Percentiles rank a stretch among this genome's conserved stretches.
Conservation (phyloP, 176 grass and related monocot species). For the Pharus latifolius region DNA sequence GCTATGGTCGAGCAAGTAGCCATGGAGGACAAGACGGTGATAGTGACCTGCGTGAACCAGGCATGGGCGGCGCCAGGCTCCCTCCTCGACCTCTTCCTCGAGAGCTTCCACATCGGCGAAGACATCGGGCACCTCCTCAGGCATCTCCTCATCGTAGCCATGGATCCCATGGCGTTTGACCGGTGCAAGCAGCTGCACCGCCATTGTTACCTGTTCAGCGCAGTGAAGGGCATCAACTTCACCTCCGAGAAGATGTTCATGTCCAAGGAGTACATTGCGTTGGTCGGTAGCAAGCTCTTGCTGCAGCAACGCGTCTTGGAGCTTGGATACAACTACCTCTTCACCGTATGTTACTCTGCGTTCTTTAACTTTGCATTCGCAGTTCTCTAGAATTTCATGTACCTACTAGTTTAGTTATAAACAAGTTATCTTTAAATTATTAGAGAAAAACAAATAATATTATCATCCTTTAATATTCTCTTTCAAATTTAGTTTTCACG, state of each 20-base stretch:
- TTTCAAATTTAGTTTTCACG: too few relatives aligned
- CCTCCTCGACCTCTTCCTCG: slow-evolving; percentile 66
- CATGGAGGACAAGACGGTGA: slow-evolving; percentile 56
- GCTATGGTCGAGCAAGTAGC: slow-evolving; percentile 22
- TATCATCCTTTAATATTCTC: too few relatives aligned
- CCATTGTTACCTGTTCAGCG: slow-evolving; percentile 50
- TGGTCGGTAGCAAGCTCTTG: slow-evolving; percentile 67
- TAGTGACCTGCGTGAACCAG: slow-evolving; percentile 65
- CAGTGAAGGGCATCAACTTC: slow-evolving; percentile 41
- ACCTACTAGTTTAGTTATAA: too few relatives aligned
- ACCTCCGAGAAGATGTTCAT: slow-evolving; percentile 47
- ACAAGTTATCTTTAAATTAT: too few relatives aligned
- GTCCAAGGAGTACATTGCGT: slow-evolving; percentile 53
- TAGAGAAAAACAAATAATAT: too few relatives aligned
- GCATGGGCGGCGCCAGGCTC: slow-evolving; percentile 49
- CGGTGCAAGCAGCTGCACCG: slow-evolving; percentile 40
- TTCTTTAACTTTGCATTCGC: too few relatives aligned
- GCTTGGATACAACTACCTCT: slow-evolving; percentile 80
- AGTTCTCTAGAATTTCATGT: too few relatives aligned
- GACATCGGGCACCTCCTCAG: slow-evolving; percentile 40
- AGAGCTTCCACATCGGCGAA: slow-evolving; percentile 69
- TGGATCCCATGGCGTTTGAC: slow-evolving; percentile 42
- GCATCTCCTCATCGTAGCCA: slow-evolving; percentile 55
- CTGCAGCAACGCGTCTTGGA: slow-evolving; percentile 53
- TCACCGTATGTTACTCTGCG: slow-evolving; percentile 44